Conservation (phyloP, 148 eudicot genomes). For the Dysphania ambrosioides region DNA sequence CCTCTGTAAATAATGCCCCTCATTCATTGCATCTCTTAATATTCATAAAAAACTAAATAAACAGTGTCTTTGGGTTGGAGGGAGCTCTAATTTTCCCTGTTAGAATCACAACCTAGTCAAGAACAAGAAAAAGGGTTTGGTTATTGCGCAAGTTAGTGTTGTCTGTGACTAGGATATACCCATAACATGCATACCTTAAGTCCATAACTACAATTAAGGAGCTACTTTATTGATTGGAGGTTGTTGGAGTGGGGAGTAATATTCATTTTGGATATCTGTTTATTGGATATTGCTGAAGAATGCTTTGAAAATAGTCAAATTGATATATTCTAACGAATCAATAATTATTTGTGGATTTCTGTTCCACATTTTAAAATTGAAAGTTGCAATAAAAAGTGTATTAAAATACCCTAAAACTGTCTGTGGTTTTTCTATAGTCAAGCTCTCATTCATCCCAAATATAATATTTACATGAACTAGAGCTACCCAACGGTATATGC, state of each 20-base stretch:
- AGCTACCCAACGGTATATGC: slow-evolving; percentile 88
- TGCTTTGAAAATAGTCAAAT: not conserved
- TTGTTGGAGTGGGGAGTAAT: not conserved
- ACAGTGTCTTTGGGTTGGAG: not conserved
- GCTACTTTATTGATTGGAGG: not conserved
- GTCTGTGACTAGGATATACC: not conserved
- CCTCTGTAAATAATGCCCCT: not conserved
- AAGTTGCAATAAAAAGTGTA: not conserved
- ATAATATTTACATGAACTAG: slow-evolving; percentile 45
- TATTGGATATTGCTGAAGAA: not conserved
- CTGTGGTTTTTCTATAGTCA: slow-evolving; percentile 4
- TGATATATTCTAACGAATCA: not conserved
- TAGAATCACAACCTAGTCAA: not conserved
- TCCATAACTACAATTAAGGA: too few species aligned
- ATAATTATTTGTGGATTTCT: not conserved
- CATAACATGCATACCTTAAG: slow-evolving; percentile 6
- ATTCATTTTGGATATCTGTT: not conserved
- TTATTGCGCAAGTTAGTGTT: not conserved
- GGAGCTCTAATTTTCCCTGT: not conserved
- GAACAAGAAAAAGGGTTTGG: not conserved
- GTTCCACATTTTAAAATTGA: not conserved
- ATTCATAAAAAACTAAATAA: too few species aligned
- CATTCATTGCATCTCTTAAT: not conserved
- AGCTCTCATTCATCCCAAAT: slow-evolving; percentile 26
- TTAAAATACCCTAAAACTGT: not conserved